Conservation (phyloP, 306 rosid species). For the Dryas drummondii region DNA sequence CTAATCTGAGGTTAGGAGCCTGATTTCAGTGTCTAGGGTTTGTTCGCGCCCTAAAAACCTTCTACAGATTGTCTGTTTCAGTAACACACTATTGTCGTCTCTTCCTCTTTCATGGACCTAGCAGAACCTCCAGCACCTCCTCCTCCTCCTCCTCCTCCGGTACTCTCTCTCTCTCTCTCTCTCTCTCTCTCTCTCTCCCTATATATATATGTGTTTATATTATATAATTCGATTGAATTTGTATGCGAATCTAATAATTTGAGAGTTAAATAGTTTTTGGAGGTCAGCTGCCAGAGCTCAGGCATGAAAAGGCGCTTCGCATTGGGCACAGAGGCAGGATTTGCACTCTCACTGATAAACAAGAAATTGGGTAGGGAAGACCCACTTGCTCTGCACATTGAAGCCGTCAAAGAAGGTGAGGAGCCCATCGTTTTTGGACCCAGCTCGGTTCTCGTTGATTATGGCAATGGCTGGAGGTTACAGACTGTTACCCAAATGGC, state of each 20-base stretch:
- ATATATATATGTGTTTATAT: background rate
- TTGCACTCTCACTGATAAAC: constrained; percentile 57
- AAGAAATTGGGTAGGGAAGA: constrained; percentile 34
- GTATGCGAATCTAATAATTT: background rate
- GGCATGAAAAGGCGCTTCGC: constrained; percentile 67
- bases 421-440: constrained; percentile 80
- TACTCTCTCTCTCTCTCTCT: background rate
- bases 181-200: background rate
- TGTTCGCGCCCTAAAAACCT: too few relatives aligned
- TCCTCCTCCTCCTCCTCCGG: constrained; percentile 9
- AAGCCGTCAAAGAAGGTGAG: constrained; percentile 62
- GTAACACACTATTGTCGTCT: background rate
- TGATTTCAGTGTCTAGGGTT: too few relatives aligned
- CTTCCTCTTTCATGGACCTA: constrained; percentile 13
- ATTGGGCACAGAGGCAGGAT: constrained; percentile 62
- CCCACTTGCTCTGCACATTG: constrained; percentile 48
- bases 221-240: background rate
- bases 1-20: too few relatives aligned
- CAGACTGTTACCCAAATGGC: constrained; percentile 49
- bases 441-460: constrained; percentile 47
- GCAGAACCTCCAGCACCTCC: constrained; percentile 6
- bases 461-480: constrained; percentile 58
- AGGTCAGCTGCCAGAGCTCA: constrained; percentile 64
- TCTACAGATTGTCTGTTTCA: background rate
- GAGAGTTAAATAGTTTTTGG: constrained; percentile 38